Evolutionary conservation across 2,329 filamentous ascomycete species (phyloP), one percentile per base, ranked within the genome.

Genomic region (Byssochlamys sp.): DNA sequence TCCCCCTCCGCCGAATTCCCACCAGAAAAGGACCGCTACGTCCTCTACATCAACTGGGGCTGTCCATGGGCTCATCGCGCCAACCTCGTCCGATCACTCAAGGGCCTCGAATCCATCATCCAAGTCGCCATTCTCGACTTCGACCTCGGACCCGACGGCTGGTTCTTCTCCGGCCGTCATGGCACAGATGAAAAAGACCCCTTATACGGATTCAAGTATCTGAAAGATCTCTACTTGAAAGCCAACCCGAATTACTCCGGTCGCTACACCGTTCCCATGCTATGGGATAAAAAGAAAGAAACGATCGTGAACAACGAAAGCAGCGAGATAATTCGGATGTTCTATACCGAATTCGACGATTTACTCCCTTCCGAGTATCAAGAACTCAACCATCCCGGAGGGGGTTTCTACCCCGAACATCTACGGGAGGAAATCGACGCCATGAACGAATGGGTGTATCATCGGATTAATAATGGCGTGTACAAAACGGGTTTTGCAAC

Each of bases 261-360:
- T 1, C 81, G 90, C 12, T 92, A 89, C 71, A 95, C 90, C 0
- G 90, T 95, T 5, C 90, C 90, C 0, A 84, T 88, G 26, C 78
- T 95, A 55, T 95, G 88, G 76, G 90, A 95, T 75, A 90, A 84
- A 75, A 85, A 87, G 76, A 75, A 78, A 56, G 81, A 84, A 67
- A 83, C 79, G 7, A 91, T 95, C 65, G 89, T 95, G 61, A 92
- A 82, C 80, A 95, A 95, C 65, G 90, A 95, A 79, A 90, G 87
- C 71, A 87, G 84, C 63, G 90, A 95, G 76, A 94, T 95, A 69
- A 84, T 95, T 66, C 84, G 90, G 64, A 94, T 95, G 87, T 76
- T 95, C 56, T 87, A 87, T 66, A 79, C 78, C 24, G 87, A 82
- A 69, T 96, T 96, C 67, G 84, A 96, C 67, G 79, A 81, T 54